Evolutionary conservation across 345 rosid species (phyloP).

Genomic region (Pugionium cornutum): DNA sequence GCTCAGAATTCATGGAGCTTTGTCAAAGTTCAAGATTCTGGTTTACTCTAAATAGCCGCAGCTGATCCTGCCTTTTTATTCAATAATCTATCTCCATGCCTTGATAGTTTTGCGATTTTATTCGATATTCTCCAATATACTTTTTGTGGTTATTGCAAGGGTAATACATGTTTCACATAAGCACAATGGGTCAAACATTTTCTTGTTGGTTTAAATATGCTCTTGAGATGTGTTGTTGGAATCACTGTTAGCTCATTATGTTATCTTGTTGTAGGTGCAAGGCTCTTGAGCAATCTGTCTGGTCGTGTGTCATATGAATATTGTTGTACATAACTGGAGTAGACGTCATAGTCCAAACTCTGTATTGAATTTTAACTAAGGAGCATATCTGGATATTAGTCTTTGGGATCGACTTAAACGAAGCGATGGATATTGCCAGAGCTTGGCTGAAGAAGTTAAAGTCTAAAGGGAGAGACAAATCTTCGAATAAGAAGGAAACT

Average conservation of each 20-base stretch:
- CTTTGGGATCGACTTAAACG: conserved; percentile 18
- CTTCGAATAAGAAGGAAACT: conserved; percentile 69
- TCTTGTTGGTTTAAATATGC: not conserved
- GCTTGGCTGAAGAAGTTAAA: conserved; percentile 75
- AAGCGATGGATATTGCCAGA: conserved; percentile 65
- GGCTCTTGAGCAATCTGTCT: not conserved
- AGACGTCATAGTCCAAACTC: conserved; percentile 8
- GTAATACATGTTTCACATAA: not conserved
- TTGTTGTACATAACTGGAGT: conserved; percentile 21
- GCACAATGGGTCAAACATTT: not conserved
- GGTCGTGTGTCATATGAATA: conserved; percentile 1
- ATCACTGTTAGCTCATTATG: conserved; percentile 16
- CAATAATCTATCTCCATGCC: not conserved
- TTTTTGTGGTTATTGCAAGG: not conserved
- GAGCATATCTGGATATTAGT: not conserved
- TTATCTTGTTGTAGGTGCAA: conserved; percentile 25
- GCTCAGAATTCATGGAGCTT: not conserved
- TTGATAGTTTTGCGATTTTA: not conserved
- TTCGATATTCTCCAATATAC: not conserved
- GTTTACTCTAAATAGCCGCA: not conserved
- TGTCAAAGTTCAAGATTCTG: not conserved
- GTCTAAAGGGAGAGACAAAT: conserved; percentile 67
- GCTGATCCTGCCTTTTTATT: not conserved
- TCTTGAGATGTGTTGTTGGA: not conserved
- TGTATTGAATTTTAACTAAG: not conserved